Evolutionary conservation across 1,139 yeast genomes (phyloP), one percentile per base, ranked within the genome.

Genomic region (Chernovozyma aurita): DNA sequence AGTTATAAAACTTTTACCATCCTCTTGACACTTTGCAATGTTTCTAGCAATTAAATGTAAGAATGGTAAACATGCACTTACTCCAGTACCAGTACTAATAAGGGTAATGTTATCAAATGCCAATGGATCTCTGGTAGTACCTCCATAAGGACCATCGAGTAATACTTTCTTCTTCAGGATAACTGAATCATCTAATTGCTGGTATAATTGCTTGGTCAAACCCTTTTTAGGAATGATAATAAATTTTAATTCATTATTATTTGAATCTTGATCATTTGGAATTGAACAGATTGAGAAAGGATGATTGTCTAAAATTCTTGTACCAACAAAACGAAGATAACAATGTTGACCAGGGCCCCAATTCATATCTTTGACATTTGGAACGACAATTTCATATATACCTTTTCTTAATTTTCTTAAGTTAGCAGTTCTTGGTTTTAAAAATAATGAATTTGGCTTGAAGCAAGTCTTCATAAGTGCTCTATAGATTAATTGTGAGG

Each of bases 131-230:
- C 85, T 63, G 12, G 64, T 52, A 32, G 73, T 49, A 0, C 85
- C 85, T 8, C 85, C 85, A 44, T 78, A 79, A 2, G 85, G 82
- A 3, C 85, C 85, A 50, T 79, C 85, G 32, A 79, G 51, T 41
- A 56, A 64, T 1, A 76, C 76, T 27, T 54, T 50, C 42, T 59
- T 60, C 18, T 57, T 50, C 17, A 43, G 40, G 5, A 45, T 38
- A 4, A 53, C 44, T 26, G 44, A 46, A 5, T 52, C 49, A 31
- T 61, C 58, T 32, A 67, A 48, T 42, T 61, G 57, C 9, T 52
- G 42, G 33, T 56, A 57, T 24, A 66, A 44, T 5, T 40, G 37
- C 31, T 39, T 48, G 1, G 85, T 79, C 37, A 78, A 57, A 0
- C 86, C 86, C 14, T 53, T 54, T 42, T 69, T 65, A 0, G 82